These are phyloP conservation scores for Crepidotus variabilis DNA, from an alignment of 768 basidiomycete genomes.

Conservation along the genomic window DNA sequence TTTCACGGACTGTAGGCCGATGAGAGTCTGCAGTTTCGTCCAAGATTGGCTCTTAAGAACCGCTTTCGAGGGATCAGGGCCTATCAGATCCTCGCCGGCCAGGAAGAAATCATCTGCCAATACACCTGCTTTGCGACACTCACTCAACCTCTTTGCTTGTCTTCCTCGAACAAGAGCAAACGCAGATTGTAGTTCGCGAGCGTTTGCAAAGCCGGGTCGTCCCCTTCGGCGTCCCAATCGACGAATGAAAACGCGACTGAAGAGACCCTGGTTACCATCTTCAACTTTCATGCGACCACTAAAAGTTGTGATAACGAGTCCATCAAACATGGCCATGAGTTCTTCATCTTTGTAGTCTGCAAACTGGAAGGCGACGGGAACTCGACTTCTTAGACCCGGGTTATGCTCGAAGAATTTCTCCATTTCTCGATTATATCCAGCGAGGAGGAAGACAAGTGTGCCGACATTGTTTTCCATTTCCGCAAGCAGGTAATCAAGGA, in stretches of 20 bases:
- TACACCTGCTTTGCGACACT: conserved; percentile 35
- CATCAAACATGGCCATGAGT: conserved; percentile 51
- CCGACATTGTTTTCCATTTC: conserved; percentile 74
- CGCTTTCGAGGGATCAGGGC: conserved; percentile 55
- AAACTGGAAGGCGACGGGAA: conserved; percentile 58
- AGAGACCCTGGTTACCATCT: conserved; percentile 50
- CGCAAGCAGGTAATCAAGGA: conserved; percentile 66
- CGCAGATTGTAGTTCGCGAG: conserved; percentile 53
- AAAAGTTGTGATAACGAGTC: conserved; percentile 42
- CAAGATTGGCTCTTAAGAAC: conserved; percentile 44
- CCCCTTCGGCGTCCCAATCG: conserved; percentile 61
- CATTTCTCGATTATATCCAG: conserved; percentile 71
- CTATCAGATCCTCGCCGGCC: conserved; percentile 54
- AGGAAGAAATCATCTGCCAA: conserved; percentile 48
- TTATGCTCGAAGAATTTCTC: conserved; percentile 77
- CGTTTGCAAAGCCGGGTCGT: conserved; percentile 63
- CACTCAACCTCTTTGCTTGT: conserved; percentile 47
- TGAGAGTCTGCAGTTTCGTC: conserved; percentile 46
- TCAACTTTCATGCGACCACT: conserved; percentile 51
- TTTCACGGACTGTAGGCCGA: conserved; percentile 58
- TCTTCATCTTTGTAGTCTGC: conserved; percentile 58
- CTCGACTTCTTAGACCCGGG: conserved; percentile 65
- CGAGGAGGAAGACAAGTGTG: conserved; percentile 63
- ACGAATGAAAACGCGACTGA: conserved; percentile 50
- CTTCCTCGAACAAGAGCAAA: conserved; percentile 43